Conservation (phyloP, 2,329 filamentous ascomycete genomes). For the Teratosphaeria zuluensis region DNA sequence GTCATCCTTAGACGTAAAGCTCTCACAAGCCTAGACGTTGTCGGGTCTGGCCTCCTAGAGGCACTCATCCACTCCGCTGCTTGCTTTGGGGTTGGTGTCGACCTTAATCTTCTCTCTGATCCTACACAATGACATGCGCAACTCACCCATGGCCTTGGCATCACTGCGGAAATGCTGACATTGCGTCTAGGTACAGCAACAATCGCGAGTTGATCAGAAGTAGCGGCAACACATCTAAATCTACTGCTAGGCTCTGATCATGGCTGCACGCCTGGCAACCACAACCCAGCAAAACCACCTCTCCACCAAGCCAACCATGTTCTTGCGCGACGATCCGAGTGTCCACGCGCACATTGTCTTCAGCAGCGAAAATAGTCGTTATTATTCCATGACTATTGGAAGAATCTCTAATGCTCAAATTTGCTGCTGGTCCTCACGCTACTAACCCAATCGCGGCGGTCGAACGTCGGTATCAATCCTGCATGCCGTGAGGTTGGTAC, state of each 20-base stretch:
- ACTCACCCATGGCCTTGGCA: not conserved
- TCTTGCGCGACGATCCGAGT: no score
- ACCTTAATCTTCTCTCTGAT: slow-evolving; percentile 30
- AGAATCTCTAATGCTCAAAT: no score
- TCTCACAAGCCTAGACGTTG: slow-evolving; percentile 4
- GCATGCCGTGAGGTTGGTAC: no score
- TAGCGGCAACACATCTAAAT: not conserved
- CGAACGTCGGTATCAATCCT: no score
- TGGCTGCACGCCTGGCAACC: not conserved
- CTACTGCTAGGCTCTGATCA: not conserved
- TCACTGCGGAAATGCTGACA: not conserved
- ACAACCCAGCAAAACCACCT: not conserved
- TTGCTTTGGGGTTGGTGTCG: slow-evolving; percentile 17
- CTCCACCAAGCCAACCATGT: not conserved
- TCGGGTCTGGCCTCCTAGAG: slow-evolving; percentile 16
- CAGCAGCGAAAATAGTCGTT: no score
- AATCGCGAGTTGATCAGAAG: not conserved
- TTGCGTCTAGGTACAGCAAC: not conserved
- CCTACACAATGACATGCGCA: not conserved
- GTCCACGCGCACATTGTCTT: no score
- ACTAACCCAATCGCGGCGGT: no score
- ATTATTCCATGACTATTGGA: no score
- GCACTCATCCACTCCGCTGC: slow-evolving; percentile 17
- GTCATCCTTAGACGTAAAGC: slow-evolving; percentile 32
- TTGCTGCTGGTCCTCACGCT: no score